phyloP scores from a whole-genome alignment of 352 stramenopile genomes.

The Phytophthora nicotianae region DNA sequence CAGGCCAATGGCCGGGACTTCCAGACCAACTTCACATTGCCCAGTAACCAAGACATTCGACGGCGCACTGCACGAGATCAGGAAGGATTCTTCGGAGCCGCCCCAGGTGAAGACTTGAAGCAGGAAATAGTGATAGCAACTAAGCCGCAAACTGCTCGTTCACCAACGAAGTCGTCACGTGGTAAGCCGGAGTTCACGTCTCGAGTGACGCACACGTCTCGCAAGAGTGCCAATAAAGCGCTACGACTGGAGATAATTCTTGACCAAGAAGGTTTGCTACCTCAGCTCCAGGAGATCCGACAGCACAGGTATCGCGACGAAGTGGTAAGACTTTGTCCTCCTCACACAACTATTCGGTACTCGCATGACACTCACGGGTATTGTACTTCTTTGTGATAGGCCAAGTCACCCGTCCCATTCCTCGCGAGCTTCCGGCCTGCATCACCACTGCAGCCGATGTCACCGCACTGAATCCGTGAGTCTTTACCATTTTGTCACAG shows the following conservation, averaged over 20 bases:
- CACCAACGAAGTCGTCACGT: slow-evolving; percentile 14
- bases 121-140: slow-evolving; percentile 8
- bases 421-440: slow-evolving; percentile 40
- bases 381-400: slow-evolving; percentile 23
- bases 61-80: slow-evolving; percentile 59
- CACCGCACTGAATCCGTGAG: slow-evolving; percentile 14
- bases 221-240: slow-evolving; percentile 63
- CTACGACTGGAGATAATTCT: slow-evolving; percentile 65
- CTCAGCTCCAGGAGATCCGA: slow-evolving; percentile 58
- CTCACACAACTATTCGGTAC: not conserved
- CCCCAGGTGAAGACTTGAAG: slow-evolving; percentile 41
- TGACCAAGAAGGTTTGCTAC: slow-evolving; percentile 62
- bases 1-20: slow-evolving; percentile 52
- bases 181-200: slow-evolving; percentile 20
- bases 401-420: slow-evolving; percentile 34
- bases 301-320: slow-evolving; percentile 59
- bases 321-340: slow-evolving; percentile 23
- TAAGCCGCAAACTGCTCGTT: slow-evolving; percentile 21
- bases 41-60: slow-evolving; percentile 69
- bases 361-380: slow-evolving; percentile 1
- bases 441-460: slow-evolving; percentile 39
- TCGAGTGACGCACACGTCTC: slow-evolving; percentile 62
- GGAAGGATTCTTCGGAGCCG: slow-evolving; percentile 57
- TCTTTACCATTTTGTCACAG: slow-evolving; percentile 3
- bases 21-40: slow-evolving; percentile 65